Percentiles rank a stretch among this genome's conserved stretches.
These are phyloP conservation scores for Mycena belliarum DNA, from an alignment of 768 basidiomycete genomes.

Conservation along the genomic window DNA sequence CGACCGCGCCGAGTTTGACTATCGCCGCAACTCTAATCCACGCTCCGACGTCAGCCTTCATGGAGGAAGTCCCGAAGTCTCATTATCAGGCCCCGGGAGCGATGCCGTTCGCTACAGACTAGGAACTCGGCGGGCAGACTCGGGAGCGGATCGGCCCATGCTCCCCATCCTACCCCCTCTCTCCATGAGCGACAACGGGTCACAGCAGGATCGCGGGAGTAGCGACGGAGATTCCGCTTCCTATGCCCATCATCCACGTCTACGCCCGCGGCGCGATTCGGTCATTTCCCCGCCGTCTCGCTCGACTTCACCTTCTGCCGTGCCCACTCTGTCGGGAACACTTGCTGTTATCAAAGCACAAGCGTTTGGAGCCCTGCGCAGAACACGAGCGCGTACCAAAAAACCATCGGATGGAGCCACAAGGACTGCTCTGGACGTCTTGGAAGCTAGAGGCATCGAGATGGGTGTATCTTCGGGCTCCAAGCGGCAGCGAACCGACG, in stretches of 20 bases:
- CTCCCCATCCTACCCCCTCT: slow-evolving; percentile 50
- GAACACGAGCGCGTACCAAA: slow-evolving; percentile 75
- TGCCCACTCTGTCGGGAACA: slow-evolving; percentile 66
- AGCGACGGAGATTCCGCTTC: slow-evolving; percentile 55
- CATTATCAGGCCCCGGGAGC: slow-evolving; percentile 48
- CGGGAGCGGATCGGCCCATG: slow-evolving; percentile 49
- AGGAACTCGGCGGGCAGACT: slow-evolving; percentile 47
- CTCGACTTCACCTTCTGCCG: slow-evolving; percentile 45
- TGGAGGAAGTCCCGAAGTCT: slow-evolving; percentile 54
- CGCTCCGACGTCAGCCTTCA: slow-evolving; percentile 70
- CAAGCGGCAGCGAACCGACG: slow-evolving; percentile 51
- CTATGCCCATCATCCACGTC: slow-evolving; percentile 42
- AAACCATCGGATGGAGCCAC: slow-evolving; percentile 69
- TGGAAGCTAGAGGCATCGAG: slow-evolving; percentile 78
- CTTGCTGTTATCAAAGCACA: slow-evolving; percentile 91
- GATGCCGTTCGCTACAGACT: slow-evolving; percentile 66
- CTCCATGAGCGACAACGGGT: slow-evolving; percentile 51
- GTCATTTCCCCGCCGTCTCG: slow-evolving; percentile 49
- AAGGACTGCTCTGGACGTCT: slow-evolving; percentile 77
- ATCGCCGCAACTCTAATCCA: slow-evolving; percentile 55
- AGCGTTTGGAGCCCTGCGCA: slow-evolving; percentile 81
- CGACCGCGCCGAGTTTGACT: slow-evolving; percentile 67
- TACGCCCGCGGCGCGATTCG: slow-evolving; percentile 49
- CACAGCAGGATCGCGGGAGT: slow-evolving; percentile 54
- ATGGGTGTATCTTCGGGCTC: slow-evolving; percentile 36